phyloP scores from a whole-genome alignment of 441 rosid genomes.

The Theobroma grandiflorum region DNA sequence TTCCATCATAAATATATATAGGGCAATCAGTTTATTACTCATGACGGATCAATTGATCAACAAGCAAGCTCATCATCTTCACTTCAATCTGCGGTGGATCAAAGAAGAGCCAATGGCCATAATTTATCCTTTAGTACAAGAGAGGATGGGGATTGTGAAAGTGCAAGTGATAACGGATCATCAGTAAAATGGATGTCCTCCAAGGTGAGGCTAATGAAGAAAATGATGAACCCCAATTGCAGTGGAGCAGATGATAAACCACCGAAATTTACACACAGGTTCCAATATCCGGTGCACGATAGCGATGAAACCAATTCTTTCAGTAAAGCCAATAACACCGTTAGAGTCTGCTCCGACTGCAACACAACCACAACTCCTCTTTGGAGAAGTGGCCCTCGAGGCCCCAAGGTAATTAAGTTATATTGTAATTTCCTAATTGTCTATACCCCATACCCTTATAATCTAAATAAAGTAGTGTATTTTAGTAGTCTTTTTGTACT shows the following conservation, averaged over 20 bases:
- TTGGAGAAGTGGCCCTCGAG: constrained; percentile 76
- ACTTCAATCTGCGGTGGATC: constrained; percentile 8
- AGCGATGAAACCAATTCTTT: constrained; percentile 21
- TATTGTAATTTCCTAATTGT: background rate
- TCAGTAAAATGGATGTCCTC: constrained; percentile 51
- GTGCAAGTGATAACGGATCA: constrained; percentile 25
- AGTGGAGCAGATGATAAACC: constrained; percentile 18
- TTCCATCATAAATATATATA: background rate
- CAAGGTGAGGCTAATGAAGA: constrained; percentile 49
- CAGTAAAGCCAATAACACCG: constrained; percentile 24
- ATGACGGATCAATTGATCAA: constrained; percentile 21
- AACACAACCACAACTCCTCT: constrained; percentile 69
- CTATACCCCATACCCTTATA: background rate
- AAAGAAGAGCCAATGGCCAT: background rate
- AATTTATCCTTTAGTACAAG: constrained; percentile 12
- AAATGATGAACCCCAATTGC: constrained; percentile 40
- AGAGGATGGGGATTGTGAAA: constrained; percentile 25
- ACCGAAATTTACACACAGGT: constrained; percentile 15
- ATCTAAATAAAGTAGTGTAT: background rate
- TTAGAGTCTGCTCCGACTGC: constrained; percentile 62
- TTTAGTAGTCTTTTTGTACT: background rate
- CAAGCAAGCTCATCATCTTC: constrained; percentile 31
- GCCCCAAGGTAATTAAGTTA: constrained; percentile 56
- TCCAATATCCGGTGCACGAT: constrained; percentile 26
- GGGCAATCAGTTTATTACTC: constrained; percentile 30